Evolutionary conservation across 2,329 filamentous ascomycete species (phyloP).

Genomic region (Penicillium oxalicum): DNA sequence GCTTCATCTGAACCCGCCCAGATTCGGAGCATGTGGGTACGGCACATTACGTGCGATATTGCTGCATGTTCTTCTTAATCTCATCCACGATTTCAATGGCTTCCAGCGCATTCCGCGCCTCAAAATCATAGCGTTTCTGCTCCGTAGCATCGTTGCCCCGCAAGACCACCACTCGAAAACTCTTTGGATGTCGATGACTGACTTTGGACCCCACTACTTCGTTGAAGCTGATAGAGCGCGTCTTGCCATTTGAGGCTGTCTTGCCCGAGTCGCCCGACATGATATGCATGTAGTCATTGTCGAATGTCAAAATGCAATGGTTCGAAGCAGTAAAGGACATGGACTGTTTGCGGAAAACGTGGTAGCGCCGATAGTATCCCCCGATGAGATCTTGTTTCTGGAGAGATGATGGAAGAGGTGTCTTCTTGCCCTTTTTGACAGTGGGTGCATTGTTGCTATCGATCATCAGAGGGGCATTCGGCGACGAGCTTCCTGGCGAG

Average conservation of each 20-base stretch:
- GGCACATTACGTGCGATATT: slow-evolving; percentile 34
- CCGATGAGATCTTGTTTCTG: slow-evolving; percentile 45
- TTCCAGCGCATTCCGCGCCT: slow-evolving; percentile 52
- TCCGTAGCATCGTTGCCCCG: slow-evolving; percentile 57
- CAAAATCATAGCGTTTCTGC: slow-evolving; percentile 63
- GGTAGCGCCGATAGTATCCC: slow-evolving; percentile 56
- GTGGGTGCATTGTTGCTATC: slow-evolving; percentile 26
- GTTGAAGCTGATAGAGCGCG: slow-evolving; percentile 58
- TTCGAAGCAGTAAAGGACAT: slow-evolving; percentile 59
- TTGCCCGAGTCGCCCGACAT: slow-evolving; percentile 54
- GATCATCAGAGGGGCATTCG: slow-evolving; percentile 59
- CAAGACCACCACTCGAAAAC: slow-evolving; percentile 57
- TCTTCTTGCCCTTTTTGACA: slow-evolving; percentile 36
- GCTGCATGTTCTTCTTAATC: slow-evolving; percentile 54
- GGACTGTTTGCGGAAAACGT: slow-evolving; percentile 59
- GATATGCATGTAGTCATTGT: slow-evolving; percentile 62
- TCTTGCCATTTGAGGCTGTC: slow-evolving; percentile 49
- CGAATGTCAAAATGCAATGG: slow-evolving; percentile 56
- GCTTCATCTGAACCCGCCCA: too few species aligned
- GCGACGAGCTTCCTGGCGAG: slow-evolving; percentile 56
- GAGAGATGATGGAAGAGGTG: slow-evolving; percentile 43
- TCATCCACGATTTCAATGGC: slow-evolving; percentile 58
- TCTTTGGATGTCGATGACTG: slow-evolving; percentile 58
- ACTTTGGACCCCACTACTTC: slow-evolving; percentile 62
- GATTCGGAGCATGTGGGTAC: too few species aligned